Base-by-base conservation (phyloP, 257 asterid species). In the Nicotiana sylvestris region DNA sequence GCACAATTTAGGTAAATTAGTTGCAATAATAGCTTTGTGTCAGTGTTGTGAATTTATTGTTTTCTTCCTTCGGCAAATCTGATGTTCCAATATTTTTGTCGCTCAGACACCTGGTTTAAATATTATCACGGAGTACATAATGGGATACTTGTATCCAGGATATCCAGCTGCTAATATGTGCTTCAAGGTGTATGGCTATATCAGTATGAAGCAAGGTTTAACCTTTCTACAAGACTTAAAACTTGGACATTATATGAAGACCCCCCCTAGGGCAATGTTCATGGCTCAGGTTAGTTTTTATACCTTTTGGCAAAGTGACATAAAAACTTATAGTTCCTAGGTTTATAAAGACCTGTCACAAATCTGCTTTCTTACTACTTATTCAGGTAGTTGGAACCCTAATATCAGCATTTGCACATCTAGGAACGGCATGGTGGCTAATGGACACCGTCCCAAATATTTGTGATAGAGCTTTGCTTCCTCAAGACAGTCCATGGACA, bases 101-200 rank as follows among this genome's bases (percentile, higher is more conserved):
- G 61, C 25, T 81, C 90, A 94, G 97, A 92, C 90, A 16, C 98
- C 99, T 12, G 98, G 97, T 68, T 86, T 95, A 85, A 95, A 94
- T 81, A 97, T 95, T 87, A 94, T 95, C 85, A 92, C 97, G 1
- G 99, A 94, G 95, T 95, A 94, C 92, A 87, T 95, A 77, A 91
- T 95, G 35, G 99, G 99, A n/a, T 95, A 92, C 89, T 86, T 95
- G 33, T 95, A 95, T 87, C 99, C 99, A 1, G 99, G 99, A 82
- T 95, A 95, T 83, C 99, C 99, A n/a, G 99, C 92, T 55, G 99
- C 98, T 78, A 95, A 95, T 86, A 95, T 94, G 97, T 95, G 98
- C 92, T 95, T 95, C 84, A 95, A 95, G 90, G 99, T 94, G 68
- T 95, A 95, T 17, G 99, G 98, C 12, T 91, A 85, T 83, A 95